Base-by-base conservation (phyloP, 768 basidiomycete genomes). In the Calocybe gangraenosa region DNA sequence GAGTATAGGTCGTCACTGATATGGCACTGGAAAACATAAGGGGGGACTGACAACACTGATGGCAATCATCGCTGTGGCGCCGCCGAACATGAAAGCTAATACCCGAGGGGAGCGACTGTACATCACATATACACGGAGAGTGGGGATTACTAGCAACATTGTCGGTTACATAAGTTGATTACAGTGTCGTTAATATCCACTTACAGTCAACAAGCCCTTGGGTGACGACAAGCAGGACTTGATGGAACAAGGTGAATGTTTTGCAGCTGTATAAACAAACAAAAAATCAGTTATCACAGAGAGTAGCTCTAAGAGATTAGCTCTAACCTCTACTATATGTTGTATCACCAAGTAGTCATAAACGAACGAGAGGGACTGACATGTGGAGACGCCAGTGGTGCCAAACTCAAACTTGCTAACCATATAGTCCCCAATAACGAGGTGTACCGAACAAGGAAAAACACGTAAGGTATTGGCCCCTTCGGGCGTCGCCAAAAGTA, bases 361-460 rank as follows among this genome's bases (percentile, higher is more conserved):
- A 23, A 35, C 14, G n/a, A 25, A 30, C 14, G 28, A 9, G 21
- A 20, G 19, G 18, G 7, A 51, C 64, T n/a, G 33, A 65, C 64
- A 15, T 56, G 40, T 8, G 48, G 7, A 7, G 54, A 40, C 20
- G 66, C 40, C 15, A 60, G 52, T 48, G 66, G 65, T 2, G 51
- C 60, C 30, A 68, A 51, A 13, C 62, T 44, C 2, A n/a, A n/a
- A n/a, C n/a, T n/a, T n/a, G 57, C 51, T n/a, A 65, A 60, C 7
- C 49, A 53, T 10, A 69, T 52, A 37, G 67, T 68, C 21, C 67
- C 70, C 32, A 73, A 57, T 39, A 75, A 63, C 1, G 72, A 64
- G 22, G 73, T 49, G 44, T 81, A 81, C 3, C 78, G 73, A 48
- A 76, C 75, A 25, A 74, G 36, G 37, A 74, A 69, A 57, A 79